These are phyloP conservation scores for Suillus luteus DNA, from an alignment of 768 basidiomycete species.

Conservation along the genomic window DNA sequence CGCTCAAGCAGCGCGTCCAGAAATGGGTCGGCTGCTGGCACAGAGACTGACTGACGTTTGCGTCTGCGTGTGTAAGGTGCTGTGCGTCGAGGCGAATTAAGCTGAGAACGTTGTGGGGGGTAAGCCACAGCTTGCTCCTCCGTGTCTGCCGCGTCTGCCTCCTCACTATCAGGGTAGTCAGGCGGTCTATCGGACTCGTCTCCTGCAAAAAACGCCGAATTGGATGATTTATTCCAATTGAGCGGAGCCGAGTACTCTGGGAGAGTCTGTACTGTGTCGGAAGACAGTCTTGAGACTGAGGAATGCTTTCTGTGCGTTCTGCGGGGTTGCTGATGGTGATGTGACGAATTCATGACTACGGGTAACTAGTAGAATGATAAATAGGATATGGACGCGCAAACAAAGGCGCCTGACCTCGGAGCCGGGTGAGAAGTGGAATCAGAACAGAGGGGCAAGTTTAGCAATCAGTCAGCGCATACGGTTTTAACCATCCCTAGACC, in stretches of 20 bases:
- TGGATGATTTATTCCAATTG: conserved; percentile 21
- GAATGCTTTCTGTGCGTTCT: conserved; percentile 56
- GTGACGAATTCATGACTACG: conserved; percentile 23
- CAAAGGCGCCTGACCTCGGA: background rate
- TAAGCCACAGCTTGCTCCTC: conserved; percentile 38
- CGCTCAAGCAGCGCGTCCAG: conserved; percentile 80
- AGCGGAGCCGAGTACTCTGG: conserved; percentile 56
- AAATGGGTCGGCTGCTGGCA: conserved; percentile 46
- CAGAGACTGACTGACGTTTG: conserved; percentile 29
- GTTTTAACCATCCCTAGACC: conserved; percentile 4
- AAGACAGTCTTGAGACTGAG: conserved; percentile 59
- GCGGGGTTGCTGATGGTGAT: conserved; percentile 23
- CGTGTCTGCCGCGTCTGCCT: conserved; percentile 67
- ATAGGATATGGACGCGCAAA: background rate
- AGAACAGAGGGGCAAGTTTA: conserved; percentile 8
- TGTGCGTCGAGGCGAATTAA: conserved; percentile 38
- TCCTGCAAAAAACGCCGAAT: conserved; percentile 27
- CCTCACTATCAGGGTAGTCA: conserved; percentile 77
- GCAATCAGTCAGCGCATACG: conserved; percentile 14
- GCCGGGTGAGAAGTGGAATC: conserved; percentile 12
- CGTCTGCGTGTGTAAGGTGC: conserved; percentile 25
- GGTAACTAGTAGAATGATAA: conserved; percentile 2
- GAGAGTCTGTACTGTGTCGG: conserved; percentile 65
- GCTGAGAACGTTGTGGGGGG: conserved; percentile 30
- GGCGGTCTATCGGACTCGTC: conserved; percentile 62